Percentiles rank a stretch among this genome's conserved stretches.
These are phyloP conservation scores for Schizothecium vesticola DNA, from an alignment of 495 filamentous ascomycete genomes.

Conservation along the genomic window DNA sequence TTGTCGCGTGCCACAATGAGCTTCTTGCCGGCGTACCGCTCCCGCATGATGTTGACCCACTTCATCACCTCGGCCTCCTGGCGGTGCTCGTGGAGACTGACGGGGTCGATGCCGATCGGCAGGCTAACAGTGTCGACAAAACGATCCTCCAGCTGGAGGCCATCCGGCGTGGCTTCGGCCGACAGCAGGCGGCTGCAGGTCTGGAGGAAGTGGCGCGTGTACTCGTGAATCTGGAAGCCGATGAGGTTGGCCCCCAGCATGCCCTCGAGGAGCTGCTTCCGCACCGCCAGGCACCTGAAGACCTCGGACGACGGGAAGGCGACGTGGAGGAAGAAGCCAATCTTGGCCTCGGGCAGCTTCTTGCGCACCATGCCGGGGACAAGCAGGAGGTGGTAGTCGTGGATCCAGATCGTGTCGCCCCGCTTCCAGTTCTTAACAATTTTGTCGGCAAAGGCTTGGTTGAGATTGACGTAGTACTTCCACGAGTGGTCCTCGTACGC, in stretches of 20 bases:
- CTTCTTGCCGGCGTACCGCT: slow-evolving; percentile 76
- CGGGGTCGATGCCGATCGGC: slow-evolving; percentile 79
- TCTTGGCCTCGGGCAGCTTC: slow-evolving; percentile 80
- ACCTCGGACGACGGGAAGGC: slow-evolving; percentile 94
- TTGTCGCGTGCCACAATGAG: slow-evolving; percentile 91
- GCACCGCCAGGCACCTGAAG: slow-evolving; percentile 80
- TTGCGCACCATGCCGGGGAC: slow-evolving; percentile 88
- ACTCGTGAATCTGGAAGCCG: slow-evolving; percentile 88
- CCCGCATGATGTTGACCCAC: slow-evolving; percentile 73
- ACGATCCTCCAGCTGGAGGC: slow-evolving; percentile 83
- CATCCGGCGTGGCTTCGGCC: slow-evolving; percentile 81
- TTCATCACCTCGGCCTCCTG: slow-evolving; percentile 62
- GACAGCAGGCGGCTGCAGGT: slow-evolving; percentile 84
- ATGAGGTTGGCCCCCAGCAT: slow-evolving; percentile 87
- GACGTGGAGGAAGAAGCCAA: slow-evolving; percentile 91
- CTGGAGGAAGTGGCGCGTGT: slow-evolving; percentile 86
- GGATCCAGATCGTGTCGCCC: slow-evolving; percentile 86
- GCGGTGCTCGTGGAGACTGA: slow-evolving; percentile 66
- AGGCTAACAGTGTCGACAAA: slow-evolving; percentile 78
- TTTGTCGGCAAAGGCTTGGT: slow-evolving; percentile 83
- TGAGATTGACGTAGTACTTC: slow-evolving; percentile 86
- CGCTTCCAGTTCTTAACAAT: slow-evolving; percentile 87
- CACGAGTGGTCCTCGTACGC: slow-evolving; percentile 94
- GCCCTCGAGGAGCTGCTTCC: slow-evolving; percentile 79
- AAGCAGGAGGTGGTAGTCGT: slow-evolving; percentile 91